These are phyloP conservation scores for Cryptosporidium ubiquitum DNA, from an alignment of 169 alveolate genomes.

Conservation along the genomic window DNA sequence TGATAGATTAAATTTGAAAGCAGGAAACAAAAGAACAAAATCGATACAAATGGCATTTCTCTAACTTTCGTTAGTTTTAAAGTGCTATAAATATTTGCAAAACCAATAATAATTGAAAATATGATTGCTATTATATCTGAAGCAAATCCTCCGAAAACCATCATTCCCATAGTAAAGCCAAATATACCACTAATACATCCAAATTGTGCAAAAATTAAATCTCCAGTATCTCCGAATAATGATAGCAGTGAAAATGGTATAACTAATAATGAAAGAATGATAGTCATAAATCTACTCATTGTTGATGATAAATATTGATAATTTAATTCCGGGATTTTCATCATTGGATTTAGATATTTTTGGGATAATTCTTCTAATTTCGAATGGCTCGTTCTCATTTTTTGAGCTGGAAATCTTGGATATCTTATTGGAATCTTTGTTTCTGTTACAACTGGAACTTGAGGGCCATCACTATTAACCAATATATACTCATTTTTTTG, in stretches of 20 bases:
- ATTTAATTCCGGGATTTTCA: slow-evolving; percentile 67
- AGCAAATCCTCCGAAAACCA: slow-evolving; percentile 38
- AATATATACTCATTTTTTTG: background rate
- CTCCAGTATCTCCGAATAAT: slow-evolving; percentile 70
- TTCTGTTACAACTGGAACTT: slow-evolving; percentile 37
- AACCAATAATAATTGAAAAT: slow-evolving; percentile 3
- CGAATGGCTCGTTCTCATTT: slow-evolving; percentile 41
- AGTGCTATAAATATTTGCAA: slow-evolving; percentile 53
- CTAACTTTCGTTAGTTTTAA: slow-evolving; percentile 50
- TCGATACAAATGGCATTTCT: slow-evolving; percentile 62
- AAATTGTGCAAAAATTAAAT: slow-evolving; percentile 68
- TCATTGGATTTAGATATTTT: slow-evolving; percentile 39
- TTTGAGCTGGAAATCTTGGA: slow-evolving; percentile 71
- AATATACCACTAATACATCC: slow-evolving; percentile 58
- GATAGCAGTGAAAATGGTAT: slow-evolving; percentile 26
- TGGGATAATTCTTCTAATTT: slow-evolving; percentile 32
- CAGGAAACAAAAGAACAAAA: slow-evolving; percentile 46
- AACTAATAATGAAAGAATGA: background rate
- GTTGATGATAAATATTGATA: slow-evolving; percentile 56
- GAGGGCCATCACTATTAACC: slow-evolving; percentile 40
- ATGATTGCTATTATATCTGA: slow-evolving; percentile 26
- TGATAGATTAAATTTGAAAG: slow-evolving; percentile 48
- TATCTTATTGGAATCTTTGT: slow-evolving; percentile 6
- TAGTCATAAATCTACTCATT: slow-evolving; percentile 60
- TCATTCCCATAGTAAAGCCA: slow-evolving; percentile 53